These are phyloP conservation scores for Leccinum huronense DNA, from an alignment of 1,284 basidiomycete genomes.

Conservation along the genomic window DNA sequence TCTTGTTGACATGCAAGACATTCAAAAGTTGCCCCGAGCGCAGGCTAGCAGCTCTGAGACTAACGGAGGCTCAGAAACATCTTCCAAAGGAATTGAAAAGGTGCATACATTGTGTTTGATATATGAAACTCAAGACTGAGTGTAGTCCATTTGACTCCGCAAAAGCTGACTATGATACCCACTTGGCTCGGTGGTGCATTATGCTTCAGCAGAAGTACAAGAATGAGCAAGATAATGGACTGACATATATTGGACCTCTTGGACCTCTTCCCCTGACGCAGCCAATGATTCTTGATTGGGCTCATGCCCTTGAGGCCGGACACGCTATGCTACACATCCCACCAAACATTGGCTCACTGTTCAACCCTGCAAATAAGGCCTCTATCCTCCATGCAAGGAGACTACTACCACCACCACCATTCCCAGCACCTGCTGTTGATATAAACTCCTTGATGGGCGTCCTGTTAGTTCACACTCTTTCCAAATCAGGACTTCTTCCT, in stretches of 20 bases:
- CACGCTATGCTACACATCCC: background rate
- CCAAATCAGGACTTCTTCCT: background rate
- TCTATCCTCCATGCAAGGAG: background rate
- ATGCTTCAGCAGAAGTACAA: background rate
- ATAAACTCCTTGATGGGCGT: background rate
- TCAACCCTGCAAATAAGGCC: conserved; percentile 7
- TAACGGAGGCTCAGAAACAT: background rate
- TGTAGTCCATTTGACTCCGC: background rate
- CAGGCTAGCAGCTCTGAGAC: background rate
- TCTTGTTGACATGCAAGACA: background rate
- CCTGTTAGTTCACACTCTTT: background rate
- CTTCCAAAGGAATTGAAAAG: no score
- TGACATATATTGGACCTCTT: background rate
- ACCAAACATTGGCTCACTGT: background rate
- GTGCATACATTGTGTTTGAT: background rate
- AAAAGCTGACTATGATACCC: background rate
- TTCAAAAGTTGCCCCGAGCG: background rate
- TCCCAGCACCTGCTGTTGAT: background rate
- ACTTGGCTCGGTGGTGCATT: background rate
- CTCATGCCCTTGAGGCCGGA: background rate
- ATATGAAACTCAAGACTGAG: background rate
- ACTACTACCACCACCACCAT: background rate
- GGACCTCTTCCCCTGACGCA: background rate
- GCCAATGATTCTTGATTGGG: background rate
- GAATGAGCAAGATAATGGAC: background rate